Evolutionary conservation across 2,329 filamentous ascomycete genomes (phyloP).

Genomic region (Capronia americana): DNA sequence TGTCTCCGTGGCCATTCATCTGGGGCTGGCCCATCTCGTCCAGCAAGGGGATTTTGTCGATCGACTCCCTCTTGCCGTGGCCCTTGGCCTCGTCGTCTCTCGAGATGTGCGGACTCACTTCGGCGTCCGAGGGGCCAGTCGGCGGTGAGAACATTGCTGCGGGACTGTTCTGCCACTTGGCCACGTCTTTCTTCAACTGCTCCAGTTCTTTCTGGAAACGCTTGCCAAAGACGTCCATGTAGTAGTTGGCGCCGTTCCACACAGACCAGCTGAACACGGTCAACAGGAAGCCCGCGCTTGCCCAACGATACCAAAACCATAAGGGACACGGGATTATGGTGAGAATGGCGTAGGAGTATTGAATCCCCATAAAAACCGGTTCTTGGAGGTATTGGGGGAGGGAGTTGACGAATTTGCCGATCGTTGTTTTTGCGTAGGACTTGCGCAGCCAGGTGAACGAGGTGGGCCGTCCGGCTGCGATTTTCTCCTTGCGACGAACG

Average conservation of each 20-base stretch:
- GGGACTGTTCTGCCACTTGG: conserved; percentile 77
- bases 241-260: conserved; percentile 96
- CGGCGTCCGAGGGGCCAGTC: conserved; percentile 23
- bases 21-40: conserved; percentile 30
- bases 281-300: conserved; percentile 76
- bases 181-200: conserved; percentile 83
- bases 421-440: conserved; percentile 87
- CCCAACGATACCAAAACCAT: conserved; percentile 90
- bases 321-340: conserved; percentile 95
- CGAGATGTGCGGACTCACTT: conserved; percentile 9
- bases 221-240: conserved; percentile 97
- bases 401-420: conserved; percentile 82
- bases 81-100: conserved; percentile 11
- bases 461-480: conserved; percentile 91
- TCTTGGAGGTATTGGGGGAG: conserved; percentile 81
- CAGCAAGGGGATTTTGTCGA: conserved; percentile 37
- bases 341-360: conserved; percentile 86
- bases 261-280: conserved; percentile 92
- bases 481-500: conserved; percentile 91
- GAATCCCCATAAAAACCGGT: conserved; percentile 91
- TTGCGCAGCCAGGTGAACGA: conserved; percentile 96
- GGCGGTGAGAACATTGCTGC: conserved; percentile 34
- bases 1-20: conserved; percentile 21
- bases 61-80: conserved; percentile 29
- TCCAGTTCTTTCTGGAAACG: conserved; percentile 97